Evolutionary conservation across 495 filamentous ascomycete species (phyloP), one percentile per base, ranked within the genome.

Genomic region (Penicillium angulare): DNA sequence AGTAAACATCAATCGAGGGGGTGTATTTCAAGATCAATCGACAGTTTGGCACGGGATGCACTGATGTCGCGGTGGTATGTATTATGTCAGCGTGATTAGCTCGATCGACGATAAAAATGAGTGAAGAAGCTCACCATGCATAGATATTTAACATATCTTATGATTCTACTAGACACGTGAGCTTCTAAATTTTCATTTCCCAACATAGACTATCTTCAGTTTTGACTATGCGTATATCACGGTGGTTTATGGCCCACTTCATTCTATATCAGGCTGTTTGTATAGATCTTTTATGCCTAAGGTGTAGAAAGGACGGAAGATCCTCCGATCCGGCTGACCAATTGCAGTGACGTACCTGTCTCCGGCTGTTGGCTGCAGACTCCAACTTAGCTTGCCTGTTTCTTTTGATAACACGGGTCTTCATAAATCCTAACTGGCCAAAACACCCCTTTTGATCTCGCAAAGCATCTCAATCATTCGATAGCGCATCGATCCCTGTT

Each of bases 341-440:
- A 76, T 74, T 60, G 65, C 17, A 40, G 73, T 76, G 73, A 76
- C 73, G 71, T 75, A 76, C 67, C 52, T 54, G 40, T 41, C 47
- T 36, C 40, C 41, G 41, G 50, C 50, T 50, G 56, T 65, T 47
- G 46, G 47, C 27, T 53, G 39, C 40, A 32, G 49, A 40, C 13
- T 57, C 42, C 50, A 63, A 44, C 52, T 60, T 52, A 55, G 46
- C 54, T 60, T 47, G 22, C 21, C 38, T 41, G 7, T 41, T 18
- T 35, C 26, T 15, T 15, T 35, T 21, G 24, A n/a, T 23, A 13
- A 23, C 21, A 23, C 33, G 2, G 9, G 18, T 15, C 32, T 49
- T 23, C 38, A 23, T 13, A 23, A 18, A 20, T 20, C 16, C 34
- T n/a, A 20, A 38, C 34, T 18, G 9, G 10, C 38, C 7, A 24